A percentile compares a stretch with the other conserved stretches of the same genome.
These are phyloP conservation scores for Serendipita indica DNA, from an alignment of 768 basidiomycete species.

Conservation along the genomic window DNA sequence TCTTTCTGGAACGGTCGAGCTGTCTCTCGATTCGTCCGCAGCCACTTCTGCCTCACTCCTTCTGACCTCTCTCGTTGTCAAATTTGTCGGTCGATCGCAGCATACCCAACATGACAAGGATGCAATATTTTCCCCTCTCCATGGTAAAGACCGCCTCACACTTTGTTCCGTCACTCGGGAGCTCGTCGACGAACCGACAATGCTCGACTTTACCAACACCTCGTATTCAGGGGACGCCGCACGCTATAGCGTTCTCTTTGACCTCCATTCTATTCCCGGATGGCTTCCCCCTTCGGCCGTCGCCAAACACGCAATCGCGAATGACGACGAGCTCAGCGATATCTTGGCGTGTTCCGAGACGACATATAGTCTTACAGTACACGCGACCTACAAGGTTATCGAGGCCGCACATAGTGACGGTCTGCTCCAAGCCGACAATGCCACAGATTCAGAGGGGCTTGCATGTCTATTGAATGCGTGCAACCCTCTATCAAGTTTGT, in stretches of 20 bases:
- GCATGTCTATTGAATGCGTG: not conserved
- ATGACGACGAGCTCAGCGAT: not conserved
- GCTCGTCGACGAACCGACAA: slow-evolving; percentile 26
- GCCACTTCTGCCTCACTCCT: slow-evolving; percentile 17
- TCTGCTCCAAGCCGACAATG: not conserved
- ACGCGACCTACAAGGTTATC: no score
- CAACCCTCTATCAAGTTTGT: not conserved
- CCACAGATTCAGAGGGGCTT: not conserved
- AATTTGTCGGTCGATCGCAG: slow-evolving; percentile 79
- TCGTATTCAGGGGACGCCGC: no score
- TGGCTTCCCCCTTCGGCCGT: slow-evolving; percentile 50
- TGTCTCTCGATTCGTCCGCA: not conserved
- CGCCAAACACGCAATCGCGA: not conserved
- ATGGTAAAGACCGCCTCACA: slow-evolving; percentile 54
- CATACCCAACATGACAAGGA: slow-evolving; percentile 31
- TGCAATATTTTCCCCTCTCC: no score
- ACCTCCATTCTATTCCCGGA: slow-evolving; percentile 59
- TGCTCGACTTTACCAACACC: slow-evolving; percentile 34
- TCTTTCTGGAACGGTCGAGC: not conserved
- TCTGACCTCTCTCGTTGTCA: slow-evolving; percentile 55
- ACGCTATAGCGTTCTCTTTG: slow-evolving; percentile 75
- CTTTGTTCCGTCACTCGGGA: slow-evolving; percentile 53
- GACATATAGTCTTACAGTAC: no score
- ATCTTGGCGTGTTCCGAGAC: no score
- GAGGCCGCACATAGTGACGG: not conserved